A percentile compares a stretch with the other conserved stretches of the same genome.
These are phyloP conservation scores for Didymella glomerata DNA, from an alignment of 2,329 filamentous ascomycete genomes.

Conservation along the genomic window DNA sequence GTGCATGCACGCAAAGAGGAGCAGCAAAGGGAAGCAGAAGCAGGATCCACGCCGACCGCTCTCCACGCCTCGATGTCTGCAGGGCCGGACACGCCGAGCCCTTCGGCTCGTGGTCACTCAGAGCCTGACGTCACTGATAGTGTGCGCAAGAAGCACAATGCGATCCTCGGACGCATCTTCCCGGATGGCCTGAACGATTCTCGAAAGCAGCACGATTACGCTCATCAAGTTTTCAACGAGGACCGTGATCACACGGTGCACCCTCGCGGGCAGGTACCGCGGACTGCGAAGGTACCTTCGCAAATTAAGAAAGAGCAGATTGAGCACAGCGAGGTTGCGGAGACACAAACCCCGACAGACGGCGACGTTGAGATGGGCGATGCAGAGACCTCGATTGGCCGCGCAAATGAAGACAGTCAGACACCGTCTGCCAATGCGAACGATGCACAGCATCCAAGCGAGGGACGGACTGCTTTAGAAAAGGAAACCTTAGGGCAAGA, in stretches of 20 bases:
- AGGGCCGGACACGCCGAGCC: slow-evolving; percentile 43
- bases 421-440: background rate
- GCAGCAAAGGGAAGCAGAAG: slow-evolving; percentile 36
- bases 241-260: slow-evolving; percentile 39
- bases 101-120: slow-evolving; percentile 23
- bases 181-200: slow-evolving; percentile 47
- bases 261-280: slow-evolving; percentile 25
- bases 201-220: slow-evolving; percentile 44
- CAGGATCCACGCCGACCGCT: slow-evolving; percentile 38
- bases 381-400: background rate
- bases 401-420: background rate
- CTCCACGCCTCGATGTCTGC: slow-evolving; percentile 25
- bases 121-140: slow-evolving; percentile 27
- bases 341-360: slow-evolving; percentile 25
- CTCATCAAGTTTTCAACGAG: slow-evolving; percentile 45
- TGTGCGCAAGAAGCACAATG: slow-evolving; percentile 43
- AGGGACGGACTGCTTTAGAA: background rate
- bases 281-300: slow-evolving; percentile 8
- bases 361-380: slow-evolving; percentile 39
- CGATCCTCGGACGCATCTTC: slow-evolving; percentile 51
- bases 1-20: slow-evolving; percentile 60
- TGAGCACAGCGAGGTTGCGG: slow-evolving; percentile 23
- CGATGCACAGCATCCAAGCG: background rate
- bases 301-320: slow-evolving; percentile 38
- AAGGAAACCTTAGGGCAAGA: background rate